phyloP scores from a whole-genome alignment of 176 grass and related monocot species.

The Typha latifolia region DNA sequence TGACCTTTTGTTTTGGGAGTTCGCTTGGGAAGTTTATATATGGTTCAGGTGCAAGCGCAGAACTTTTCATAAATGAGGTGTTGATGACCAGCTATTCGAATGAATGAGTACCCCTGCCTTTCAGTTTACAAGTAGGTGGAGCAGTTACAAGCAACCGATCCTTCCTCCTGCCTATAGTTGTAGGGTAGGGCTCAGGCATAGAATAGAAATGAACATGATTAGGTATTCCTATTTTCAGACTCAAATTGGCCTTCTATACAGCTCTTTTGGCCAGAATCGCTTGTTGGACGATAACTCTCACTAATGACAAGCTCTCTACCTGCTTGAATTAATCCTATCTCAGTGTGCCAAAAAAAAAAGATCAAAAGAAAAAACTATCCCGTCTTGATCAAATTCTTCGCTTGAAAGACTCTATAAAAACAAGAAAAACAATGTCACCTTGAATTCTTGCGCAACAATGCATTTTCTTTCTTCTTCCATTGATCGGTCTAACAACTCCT shows the following conservation, averaged over 20 bases:
- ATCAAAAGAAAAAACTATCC: not conserved
- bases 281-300: conserved; percentile 2
- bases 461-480: too few relatives aligned
- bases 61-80: not conserved
- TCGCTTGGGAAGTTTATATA: not conserved
- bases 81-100: conserved; percentile 1
- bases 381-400: not conserved
- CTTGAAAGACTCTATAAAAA: not conserved
- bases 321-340: conserved; percentile 2
- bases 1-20: not conserved
- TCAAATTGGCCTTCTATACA: conserved; percentile 1
- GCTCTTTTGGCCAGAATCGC: conserved; percentile 2
- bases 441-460: too few relatives aligned
- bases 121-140: conserved; percentile 1
- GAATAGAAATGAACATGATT: not conserved
- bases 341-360: not conserved
- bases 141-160: conserved; percentile 1
- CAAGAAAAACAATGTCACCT: not conserved
- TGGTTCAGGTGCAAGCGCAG: not conserved
- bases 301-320: conserved; percentile 2
- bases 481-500: too few relatives aligned
- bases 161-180: conserved; percentile 1
- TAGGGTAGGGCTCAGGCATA: not conserved
- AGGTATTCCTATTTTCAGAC: conserved; percentile 1
- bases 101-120: conserved; percentile 1